Percentiles rank a stretch among this genome's conserved stretches.
These are phyloP conservation scores for Phytophthora citrophthora DNA, from an alignment of 352 stramenopile species.

Conservation along the genomic window DNA sequence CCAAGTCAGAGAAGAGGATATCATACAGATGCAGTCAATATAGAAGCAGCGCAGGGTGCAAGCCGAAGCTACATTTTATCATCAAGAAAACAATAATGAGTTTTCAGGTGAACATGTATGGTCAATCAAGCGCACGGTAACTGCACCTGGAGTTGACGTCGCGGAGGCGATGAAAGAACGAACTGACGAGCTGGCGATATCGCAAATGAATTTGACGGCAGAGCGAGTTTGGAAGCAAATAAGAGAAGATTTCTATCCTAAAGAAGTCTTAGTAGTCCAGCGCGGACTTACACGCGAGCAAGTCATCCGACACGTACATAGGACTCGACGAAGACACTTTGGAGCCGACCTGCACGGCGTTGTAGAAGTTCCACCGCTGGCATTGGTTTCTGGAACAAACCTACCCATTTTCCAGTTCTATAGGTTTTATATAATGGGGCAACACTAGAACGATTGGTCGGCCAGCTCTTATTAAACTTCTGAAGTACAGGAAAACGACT, in stretches of 20 bases:
- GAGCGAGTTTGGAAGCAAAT: background rate
- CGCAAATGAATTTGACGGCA: background rate
- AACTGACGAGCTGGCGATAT: background rate
- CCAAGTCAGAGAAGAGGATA: background rate
- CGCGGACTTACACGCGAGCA: background rate
- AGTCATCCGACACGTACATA: background rate
- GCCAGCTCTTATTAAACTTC: background rate
- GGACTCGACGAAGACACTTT: background rate
- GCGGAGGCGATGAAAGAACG: background rate
- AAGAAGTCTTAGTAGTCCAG: background rate
- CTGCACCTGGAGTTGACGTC: background rate
- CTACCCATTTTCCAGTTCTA: background rate
- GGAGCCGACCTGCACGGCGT: background rate
- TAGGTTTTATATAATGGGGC: background rate
- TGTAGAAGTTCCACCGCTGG: background rate
- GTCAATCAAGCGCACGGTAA: background rate
- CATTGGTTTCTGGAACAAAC: background rate
- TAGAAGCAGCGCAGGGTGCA: background rate
- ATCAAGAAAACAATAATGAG: background rate
- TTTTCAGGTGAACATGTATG: background rate
- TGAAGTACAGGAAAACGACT: background rate
- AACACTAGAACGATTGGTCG: background rate
- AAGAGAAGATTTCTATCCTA: background rate
- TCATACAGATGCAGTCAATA: background rate
- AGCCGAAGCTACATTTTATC: background rate